Base-by-base conservation (phyloP, 148 eudicot genomes). In the Rhododendron vialii region DNA sequence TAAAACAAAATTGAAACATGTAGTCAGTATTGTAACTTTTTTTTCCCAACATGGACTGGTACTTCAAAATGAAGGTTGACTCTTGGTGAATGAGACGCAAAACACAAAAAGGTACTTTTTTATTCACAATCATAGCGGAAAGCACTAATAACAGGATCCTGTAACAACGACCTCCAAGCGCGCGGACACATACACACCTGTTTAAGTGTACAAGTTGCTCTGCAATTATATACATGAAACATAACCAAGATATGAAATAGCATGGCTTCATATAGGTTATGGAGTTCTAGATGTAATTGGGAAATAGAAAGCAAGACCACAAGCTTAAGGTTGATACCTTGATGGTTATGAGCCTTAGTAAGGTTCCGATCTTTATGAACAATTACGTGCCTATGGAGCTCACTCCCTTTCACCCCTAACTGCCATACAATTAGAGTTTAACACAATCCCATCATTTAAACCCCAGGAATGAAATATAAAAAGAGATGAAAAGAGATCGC, bases 341-440 rank as follows among this genome's bases (percentile, higher is more conserved):
- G 90, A 75, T 84, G 88, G 24, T 73, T 80, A 61, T 41, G 88
- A 84, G 82, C 80, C 38, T 57, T 73, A 69, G 55, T 36, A n/a
- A 80, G 35, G 48, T 77, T 87, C 83, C 82, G 78, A 84, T 22
- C 69, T 82, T 3, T 82, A 9, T 81, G 89, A 81, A 84, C 43
- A 89, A 93, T 79, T 48, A 88, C 86, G 84, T 82, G 81, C 53
- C 96, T 92, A 80, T 86, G 83, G 67, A 90, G 88, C 75, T 88
- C 93, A 85, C 93, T 88, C 22, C 83, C 82, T 83, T 91, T 90
- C 78, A 87, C 86, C 86, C 93, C 92, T 28, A 91, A 88, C 93
- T 93, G 65, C 13, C 47, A 89, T 73, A 36, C 9, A 10, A 82
- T 74, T 12, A 15, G 59, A 14, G 51, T 77, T 28, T 13, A 48